A percentile compares a stretch with the other conserved stretches of the same genome.
These are phyloP conservation scores for Entomortierella beljakovae DNA, from an alignment of 192 early-diverging fungal genomes.

Conservation along the genomic window DNA sequence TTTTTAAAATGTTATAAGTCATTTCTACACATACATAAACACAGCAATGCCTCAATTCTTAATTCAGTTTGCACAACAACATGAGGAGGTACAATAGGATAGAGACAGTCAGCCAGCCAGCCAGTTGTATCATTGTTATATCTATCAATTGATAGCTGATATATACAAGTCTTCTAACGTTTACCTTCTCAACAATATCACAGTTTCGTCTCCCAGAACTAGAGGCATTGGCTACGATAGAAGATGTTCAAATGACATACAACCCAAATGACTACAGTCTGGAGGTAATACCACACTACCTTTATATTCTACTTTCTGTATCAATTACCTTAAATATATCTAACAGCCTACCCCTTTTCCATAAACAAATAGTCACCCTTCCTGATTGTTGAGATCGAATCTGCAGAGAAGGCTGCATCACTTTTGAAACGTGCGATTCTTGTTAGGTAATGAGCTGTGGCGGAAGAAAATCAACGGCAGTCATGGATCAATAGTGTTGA, in stretches of 20 bases:
- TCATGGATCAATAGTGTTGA: not conserved
- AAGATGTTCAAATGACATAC: slow-evolving; percentile 75
- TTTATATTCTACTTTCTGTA: not conserved
- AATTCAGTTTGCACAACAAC: slow-evolving; percentile 79
- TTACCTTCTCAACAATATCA: slow-evolving; percentile 51
- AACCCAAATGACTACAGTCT: slow-evolving; percentile 69
- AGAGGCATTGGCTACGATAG: slow-evolving; percentile 81
- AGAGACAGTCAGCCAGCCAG: slow-evolving; percentile 3
- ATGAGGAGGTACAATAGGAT: slow-evolving; percentile 42
- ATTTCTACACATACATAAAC: not conserved
- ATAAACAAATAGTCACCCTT: slow-evolving; percentile 74
- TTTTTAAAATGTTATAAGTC: not conserved
- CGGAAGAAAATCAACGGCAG: not conserved
- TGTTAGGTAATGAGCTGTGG: slow-evolving; percentile 67
- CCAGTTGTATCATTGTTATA: too few species aligned
- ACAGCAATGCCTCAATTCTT: slow-evolving; percentile 65
- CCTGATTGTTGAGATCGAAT: slow-evolving; percentile 78
- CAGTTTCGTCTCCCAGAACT: slow-evolving; percentile 89
- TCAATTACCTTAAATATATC: not conserved
- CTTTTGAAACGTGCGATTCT: slow-evolving; percentile 89
- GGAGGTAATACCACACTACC: slow-evolving; percentile 56
- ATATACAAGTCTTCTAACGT: too few species aligned
- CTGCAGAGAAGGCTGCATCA: slow-evolving; percentile 73
- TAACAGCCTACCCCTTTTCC: too few species aligned
- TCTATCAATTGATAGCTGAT: too few species aligned